Base-by-base conservation (phyloP, 257 asterid genomes). In the Nicotiana otophora region DNA sequence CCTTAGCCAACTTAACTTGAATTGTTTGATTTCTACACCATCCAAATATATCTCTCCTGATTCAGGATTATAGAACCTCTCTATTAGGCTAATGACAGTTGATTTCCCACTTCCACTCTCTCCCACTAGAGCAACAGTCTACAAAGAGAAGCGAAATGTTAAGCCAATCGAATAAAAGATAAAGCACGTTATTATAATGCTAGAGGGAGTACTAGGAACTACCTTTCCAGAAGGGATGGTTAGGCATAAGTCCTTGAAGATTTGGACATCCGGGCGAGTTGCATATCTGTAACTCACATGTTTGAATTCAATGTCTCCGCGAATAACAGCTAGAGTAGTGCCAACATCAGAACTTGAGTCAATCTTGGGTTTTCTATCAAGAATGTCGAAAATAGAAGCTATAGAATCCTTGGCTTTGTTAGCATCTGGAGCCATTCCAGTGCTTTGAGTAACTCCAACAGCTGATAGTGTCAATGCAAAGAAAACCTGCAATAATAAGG, bases 31-130 rank as follows among this genome's bases (percentile, higher is more conserved):
- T 9, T 90, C 92, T 5, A 89, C 88, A 1, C 88, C 90, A 31
- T 92, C 98, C 70, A 92, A 66, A 54, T 58, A 31, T 61, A 94
- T 82, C 2, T 31, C 34, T 3, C 98, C 98, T 1, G 89, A 83
- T 76, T 90, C 90, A 0, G 97, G 96, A 82, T 89, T 88, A 83
- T 94, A 92, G 80, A 94, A 94, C 81, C 98, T 82, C 75, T 94
- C 95, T 65, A 94, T 87, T 11, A 92, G 88, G 64, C 91, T 86
- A 26, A 94, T 91, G 7, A 92, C 93, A 0, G 97, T 92, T 34
- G 97, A 94, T 83, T 92, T 94, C 2, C 97, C 97, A 19, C 98
- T 89, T 2, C 97, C 97, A 62, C 96, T 94, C 84, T 91, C 96
- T 66, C 97, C 97, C n/a, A 92, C 97, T 74, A 94, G 90, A 76